Base-by-base conservation (phyloP, 768 basidiomycete genomes). In the Rhizopogon roseolus region DNA sequence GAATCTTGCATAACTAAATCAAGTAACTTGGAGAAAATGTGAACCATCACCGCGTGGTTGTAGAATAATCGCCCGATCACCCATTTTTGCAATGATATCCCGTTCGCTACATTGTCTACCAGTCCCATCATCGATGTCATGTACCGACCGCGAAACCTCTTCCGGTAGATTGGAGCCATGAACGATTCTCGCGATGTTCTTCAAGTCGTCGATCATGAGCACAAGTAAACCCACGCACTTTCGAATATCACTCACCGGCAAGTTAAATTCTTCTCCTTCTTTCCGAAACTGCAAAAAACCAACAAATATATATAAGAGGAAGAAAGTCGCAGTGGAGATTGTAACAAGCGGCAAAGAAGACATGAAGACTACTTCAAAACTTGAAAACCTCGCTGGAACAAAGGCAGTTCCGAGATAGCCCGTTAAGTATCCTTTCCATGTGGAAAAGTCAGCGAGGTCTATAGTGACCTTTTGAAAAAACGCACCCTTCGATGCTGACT, bases 321-420 rank as follows among this genome's bases (percentile, higher is more conserved):
- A 54, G 32, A 68, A 63, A 19, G 64, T 40, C 4, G 45, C 59
- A 7, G 44, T 68, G 16, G 67, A 53, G 13, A 64, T 45, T 0
- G 55, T 56, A 54, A 69, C 57, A 56, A 66, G 60, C 0, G 68
- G 68, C 10, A 68, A 56, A 4, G 64, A 64, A 5, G 62, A 50
- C 2, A 61, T 62, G 16, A 68, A 70, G 17, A 69, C 42, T 17
- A 66, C 39, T n/a, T 62, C 55, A 3, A 54, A 41, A 16, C 22
- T 17, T 0, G 66, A 62, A n/a, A 66, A 32, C 2, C 66, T 60
- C 22, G 62, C 67, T 1, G 67, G 67, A 19, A 70, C 66, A 19
- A 64, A 62, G 1, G 68, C 59, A 1, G 57, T 58, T 8, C 68
- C 62, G 3, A 69, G 55, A 38, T 63, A 62, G 19, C 67, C 59